Conservation (phyloP, 169 alveolate genomes). For the Blepharisma undulans region DNA sequence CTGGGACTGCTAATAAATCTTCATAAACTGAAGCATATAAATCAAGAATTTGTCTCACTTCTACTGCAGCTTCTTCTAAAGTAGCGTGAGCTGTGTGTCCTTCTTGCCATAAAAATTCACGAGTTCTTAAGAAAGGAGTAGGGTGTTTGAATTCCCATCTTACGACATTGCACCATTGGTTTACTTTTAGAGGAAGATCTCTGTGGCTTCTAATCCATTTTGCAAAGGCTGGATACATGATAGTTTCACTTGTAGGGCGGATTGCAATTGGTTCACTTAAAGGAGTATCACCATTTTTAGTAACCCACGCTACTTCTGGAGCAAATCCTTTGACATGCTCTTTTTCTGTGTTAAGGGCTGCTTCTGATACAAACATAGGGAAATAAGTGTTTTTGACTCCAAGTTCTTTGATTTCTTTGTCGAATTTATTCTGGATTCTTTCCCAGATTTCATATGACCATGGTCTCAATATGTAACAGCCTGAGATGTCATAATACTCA, state of each 20-base stretch:
- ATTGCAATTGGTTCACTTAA: constrained; percentile 96
- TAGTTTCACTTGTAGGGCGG: constrained; percentile 99
- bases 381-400: constrained; percentile 94
- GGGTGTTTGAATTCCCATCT: constrained; percentile 99
- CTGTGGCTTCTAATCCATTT: constrained; percentile 99
- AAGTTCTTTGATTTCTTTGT: constrained; percentile 85
- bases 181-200: constrained; percentile 97
- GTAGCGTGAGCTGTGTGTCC: constrained; percentile 99
- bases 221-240: constrained; percentile 98
- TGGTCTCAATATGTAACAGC: constrained; percentile 98
- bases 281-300: constrained; percentile 94
- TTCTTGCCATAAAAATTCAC: constrained; percentile 99
- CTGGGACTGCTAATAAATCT: constrained; percentile 98
- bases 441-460: constrained; percentile 99
- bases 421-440: constrained; percentile 91
- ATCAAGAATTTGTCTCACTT: constrained; percentile 91
- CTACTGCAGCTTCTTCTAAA: constrained; percentile 93
- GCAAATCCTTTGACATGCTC: constrained; percentile 98
- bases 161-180: constrained; percentile 96
- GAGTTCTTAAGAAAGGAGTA: constrained; percentile 99
- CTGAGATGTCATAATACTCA: constrained; percentile 98
- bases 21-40: constrained; percentile 91
- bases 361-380: constrained; percentile 95
- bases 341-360: constrained; percentile 95
- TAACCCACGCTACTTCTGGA: constrained; percentile 99